Conservation (phyloP, 1,284 basidiomycete genomes). For the Austroboletus niveus region DNA sequence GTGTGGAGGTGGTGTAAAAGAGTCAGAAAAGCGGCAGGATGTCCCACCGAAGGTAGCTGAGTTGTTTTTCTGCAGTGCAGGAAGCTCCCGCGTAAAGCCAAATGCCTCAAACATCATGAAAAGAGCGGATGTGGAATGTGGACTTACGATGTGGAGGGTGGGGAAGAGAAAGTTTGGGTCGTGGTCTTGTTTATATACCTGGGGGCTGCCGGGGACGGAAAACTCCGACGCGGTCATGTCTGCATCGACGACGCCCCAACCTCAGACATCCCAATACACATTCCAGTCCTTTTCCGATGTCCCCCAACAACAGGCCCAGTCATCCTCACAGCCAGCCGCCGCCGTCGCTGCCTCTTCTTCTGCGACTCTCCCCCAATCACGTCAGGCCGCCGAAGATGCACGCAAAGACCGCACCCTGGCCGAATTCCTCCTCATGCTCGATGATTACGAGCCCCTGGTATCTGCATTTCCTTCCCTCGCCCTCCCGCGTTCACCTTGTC, state of each 20-base stretch:
- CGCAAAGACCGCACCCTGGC: constrained; percentile 87
- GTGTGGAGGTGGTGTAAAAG: not conserved
- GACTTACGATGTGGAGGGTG: constrained; percentile 16
- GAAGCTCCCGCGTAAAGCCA: constrained; percentile 76
- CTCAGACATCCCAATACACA: constrained; percentile 24
- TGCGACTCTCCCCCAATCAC: constrained; percentile 44
- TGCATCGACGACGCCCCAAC: constrained; percentile 28
- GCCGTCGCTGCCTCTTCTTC: constrained; percentile 15
- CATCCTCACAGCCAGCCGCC: constrained; percentile 17
- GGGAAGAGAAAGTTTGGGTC: not conserved
- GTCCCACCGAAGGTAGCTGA: constrained; percentile 61
- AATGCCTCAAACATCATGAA: constrained; percentile 88
- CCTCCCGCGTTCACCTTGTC: not conserved
- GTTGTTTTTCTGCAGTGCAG: constrained; percentile 56
- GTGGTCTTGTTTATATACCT: constrained; percentile 25
- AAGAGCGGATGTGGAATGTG: not conserved
- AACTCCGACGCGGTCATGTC: constrained; percentile 36
- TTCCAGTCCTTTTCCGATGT: constrained; percentile 24
- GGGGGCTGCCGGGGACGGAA: constrained; percentile 1
- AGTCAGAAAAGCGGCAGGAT: constrained; percentile 46
- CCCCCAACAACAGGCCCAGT: constrained; percentile 18
- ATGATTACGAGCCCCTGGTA: constrained; percentile 95
- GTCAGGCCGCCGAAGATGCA: constrained; percentile 78
- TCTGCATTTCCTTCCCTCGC: constrained; percentile 26
- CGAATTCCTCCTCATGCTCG: constrained; percentile 94